Evolutionary conservation across 2,329 filamentous ascomycete species (phyloP), one percentile per base, ranked within the genome.

Genomic region (Blastomyces parvus): DNA sequence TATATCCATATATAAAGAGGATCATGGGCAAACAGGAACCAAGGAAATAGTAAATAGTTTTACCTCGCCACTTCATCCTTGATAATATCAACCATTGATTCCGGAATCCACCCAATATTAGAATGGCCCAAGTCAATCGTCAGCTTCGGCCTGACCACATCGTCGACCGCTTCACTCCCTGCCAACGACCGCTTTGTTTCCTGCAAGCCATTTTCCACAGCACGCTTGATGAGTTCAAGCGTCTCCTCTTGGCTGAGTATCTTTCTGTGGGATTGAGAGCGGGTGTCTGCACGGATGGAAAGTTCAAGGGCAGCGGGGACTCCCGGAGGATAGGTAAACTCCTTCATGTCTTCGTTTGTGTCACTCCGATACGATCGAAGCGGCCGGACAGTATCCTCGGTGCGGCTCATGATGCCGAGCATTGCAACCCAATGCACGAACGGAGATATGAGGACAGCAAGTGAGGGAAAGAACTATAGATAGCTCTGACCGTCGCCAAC

Each of bases 1-100:
- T 42, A 40, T 58, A 36, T 50, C 63, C 9, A n/a, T 19, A 62
- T 19, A 19, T 14, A 30, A 56, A 56, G 25, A 42, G n/a, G n/a
- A 27, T 52, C 36, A 7, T 38, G 50, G 33, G 48, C 42, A n/a
- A n/a, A 19, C 30, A 30, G 60, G 40, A 36, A 53, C n/a, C 25
- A 17, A 48, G 58, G 44, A 44, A 44, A 44, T 19, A 7, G 44
- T 68, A 44, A 44, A 44, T 19, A 7, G 44, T 68, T 73, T 65
- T 69, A 81, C 79, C 79, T 75, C 71, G 81, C 80, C 56, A 83
- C 80, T 67, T 82, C 80, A 68, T 81, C 75, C 68, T 81, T 81
- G 64, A 83, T 79, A 56, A 81, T 76, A 68, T 81, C 78, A 14
- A 82, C 76, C 36, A 82, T 79, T 44, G 78, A 75, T 62, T 79